Base-by-base conservation (phyloP, 352 stramenopile species). In the Pythium sukuiense region DNA sequence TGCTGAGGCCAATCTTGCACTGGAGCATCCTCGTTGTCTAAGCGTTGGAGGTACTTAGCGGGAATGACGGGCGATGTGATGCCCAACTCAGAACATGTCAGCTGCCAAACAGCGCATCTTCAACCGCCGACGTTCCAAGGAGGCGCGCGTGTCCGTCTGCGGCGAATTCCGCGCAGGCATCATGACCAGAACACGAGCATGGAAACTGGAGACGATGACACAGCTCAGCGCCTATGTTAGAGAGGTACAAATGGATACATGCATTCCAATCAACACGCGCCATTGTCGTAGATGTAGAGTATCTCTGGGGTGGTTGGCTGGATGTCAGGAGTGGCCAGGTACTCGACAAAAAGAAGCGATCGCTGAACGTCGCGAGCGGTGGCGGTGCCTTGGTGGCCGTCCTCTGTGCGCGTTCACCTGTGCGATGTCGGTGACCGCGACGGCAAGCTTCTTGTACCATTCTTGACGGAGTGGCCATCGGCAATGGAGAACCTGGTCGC, bases 391-490 rank as follows among this genome's bases (percentile, higher is more conserved):
- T n/a, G 9, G 9, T 4, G 7, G 13, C 13, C 37, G 3, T 18
- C 9, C 3, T 14, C 3, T 45, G 33, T 62, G 71, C 0, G 69
- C 73, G 48, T 76, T 80, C 14, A 62, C 53, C 0, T 65, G 55
- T 13, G 70, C 64, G 29, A 77, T 69, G 24, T 77, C 73, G 7
- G 74, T 48, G 6, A 77, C 20, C 0, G 67, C 62, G 14, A 77
- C 30, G 0, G 45, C 61, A 2, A 76, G 55, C 29, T 72, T 72
- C 35, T 80, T 80, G 53, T 76, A 59, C 70, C 70, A 77, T 45
- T 75, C 26, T 76, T 73, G 43, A 74, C 69, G 0, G 61, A 67
- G 24, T 76, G 66, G 0, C 67, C 69, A 30, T 77, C 67, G 0
- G 70, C 67, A 16, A 76, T 1, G 2, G 67, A 78, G 29, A 73